Percentiles rank a stretch among this genome's conserved stretches.
Evolutionary conservation across 768 basidiomycete species (phyloP).

Genomic region (Leccinum sublutescens): DNA sequence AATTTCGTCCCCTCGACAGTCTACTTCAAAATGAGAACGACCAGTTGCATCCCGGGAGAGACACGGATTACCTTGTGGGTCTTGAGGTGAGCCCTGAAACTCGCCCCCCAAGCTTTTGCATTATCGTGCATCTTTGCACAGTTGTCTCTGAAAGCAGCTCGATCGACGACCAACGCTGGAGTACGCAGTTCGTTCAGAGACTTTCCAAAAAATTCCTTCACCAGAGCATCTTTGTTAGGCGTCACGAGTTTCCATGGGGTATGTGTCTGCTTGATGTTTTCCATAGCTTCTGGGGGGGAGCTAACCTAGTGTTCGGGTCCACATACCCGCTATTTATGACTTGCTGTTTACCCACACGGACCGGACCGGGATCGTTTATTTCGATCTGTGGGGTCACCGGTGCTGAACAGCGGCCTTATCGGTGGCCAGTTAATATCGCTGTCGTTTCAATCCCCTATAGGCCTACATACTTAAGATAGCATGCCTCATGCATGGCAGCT

Average conservation of each 20-base stretch:
- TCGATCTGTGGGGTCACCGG: background rate
- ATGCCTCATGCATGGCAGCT: background rate
- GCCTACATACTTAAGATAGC: constrained; percentile 14
- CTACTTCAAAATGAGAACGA: constrained; percentile 34
- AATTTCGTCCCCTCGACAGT: constrained; percentile 73
- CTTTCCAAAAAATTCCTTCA: constrained; percentile 57
- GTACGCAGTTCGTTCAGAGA: constrained; percentile 60
- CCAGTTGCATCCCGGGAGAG: background rate
- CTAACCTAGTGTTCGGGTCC: background rate
- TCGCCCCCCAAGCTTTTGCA: constrained; percentile 63
- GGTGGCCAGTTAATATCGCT: background rate
- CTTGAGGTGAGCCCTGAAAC: constrained; percentile 82
- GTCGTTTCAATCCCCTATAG: background rate
- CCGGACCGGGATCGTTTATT: constrained; percentile 4
- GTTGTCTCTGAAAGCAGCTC: constrained; percentile 67
- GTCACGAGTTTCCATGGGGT: constrained; percentile 42
- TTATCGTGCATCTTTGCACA: constrained; percentile 71
- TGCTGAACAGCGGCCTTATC: background rate
- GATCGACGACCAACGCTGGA: constrained; percentile 77
- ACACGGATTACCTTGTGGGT: constrained; percentile 62
- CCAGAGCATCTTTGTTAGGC: constrained; percentile 49
- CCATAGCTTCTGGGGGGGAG: constrained; percentile 16
- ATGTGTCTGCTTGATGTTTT: constrained; percentile 39
- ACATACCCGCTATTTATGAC: constrained; percentile 3
- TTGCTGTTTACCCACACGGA: background rate